Evolutionary conservation across 352 stramenopile genomes (phyloP), one percentile per base, ranked within the genome.

Genomic region (Phytopythium montanum): DNA sequence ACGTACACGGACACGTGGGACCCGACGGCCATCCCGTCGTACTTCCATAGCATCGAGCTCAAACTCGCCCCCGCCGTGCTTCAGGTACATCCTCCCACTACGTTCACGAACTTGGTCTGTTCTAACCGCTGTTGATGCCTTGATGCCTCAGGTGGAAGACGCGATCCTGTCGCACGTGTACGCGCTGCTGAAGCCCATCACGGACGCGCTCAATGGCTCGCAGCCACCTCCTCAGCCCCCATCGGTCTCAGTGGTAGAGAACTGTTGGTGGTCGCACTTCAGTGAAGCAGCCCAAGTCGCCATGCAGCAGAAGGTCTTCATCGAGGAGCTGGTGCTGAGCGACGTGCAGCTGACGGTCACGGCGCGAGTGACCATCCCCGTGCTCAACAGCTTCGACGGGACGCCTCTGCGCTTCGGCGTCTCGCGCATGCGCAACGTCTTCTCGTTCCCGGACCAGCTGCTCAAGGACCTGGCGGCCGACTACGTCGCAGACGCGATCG

Each of bases 391-490:
- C 58, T 84, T 95, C 53, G 82, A 95, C 61, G 76, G 84, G 6
- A 95, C 84, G 14, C 81, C 82, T 1, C 55, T 95, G 48, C 68
- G 76, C 10, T 91, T 95, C 45, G 78, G 71, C 23, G 59, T 62
- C 1, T 72, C 68, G 0, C 56, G 75, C 14, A 83, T 91, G 76
- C 66, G 65, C n/a, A 68, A 91, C n/a, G 74, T 93, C 21, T 89
- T 89, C 74, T 56, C 76, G 9, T 90, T 88, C 34, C 63, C 73
- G 0, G 84, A 95, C 34, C 84, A 95, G 50, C 51, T 95, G 21
- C 74, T 76, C 62, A 95, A 95, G 59, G 86, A 95, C 60, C 61
- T 95, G 13, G 86, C 84, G 28, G 86, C 86, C 33, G 76, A 93
- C 44, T 95, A 92, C 51, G 84, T 93, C 3, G 82, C 82, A 2